Base-by-base conservation (phyloP, 1,139 yeast species). In the Blastobotrys aristatus region DNA sequence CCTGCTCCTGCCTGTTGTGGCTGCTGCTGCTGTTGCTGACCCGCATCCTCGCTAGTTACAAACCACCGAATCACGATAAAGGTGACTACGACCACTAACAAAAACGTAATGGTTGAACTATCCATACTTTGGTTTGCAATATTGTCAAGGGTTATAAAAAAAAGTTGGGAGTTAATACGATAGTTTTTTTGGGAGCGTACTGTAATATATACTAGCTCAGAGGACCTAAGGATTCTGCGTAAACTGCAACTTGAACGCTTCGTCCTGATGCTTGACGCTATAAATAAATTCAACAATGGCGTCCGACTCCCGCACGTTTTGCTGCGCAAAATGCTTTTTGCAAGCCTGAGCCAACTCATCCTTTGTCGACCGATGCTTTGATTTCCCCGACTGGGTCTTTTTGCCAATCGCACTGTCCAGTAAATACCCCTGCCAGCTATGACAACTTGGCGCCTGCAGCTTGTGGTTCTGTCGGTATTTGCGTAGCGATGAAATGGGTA, bases 261-360 rank as follows among this genome's bases (percentile, higher is more conserved):
- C 59, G 43, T 67, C 65, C 36, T 82, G 83, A 60, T 84, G 80
- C 59, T 77, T 77, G 46, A 84, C 87, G 55, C 83, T 79, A 66
- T 87, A 87, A 50, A 87, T 71, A 59, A 87, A 87, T 57, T 82
- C 85, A 38, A 92, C 83, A 37, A 87, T 79, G 36, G 82, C 77
- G 58, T 87, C 96, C 54, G 82, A 81, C 59, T 87, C 96, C 53
- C 84, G 77, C 3, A 78, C 78, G n/a, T 77, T 76, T 47, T 80
- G 75, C 36, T 71, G 72, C 55, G 72, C 53, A 54, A 86, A 84
- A 62, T 87, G 94, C 49, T 74, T 76, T 64, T 80, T 80, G 32
- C 79, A 75, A 11, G 72, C 73, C 8, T 64, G 65, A 0, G 86
- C 82, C 40, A 79, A 69, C 55, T 80, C 86, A 13, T 66, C 65